phyloP scores from a whole-genome alignment of 2,329 filamentous ascomycete species.

The Arthrobotrys megalospora region DNA sequence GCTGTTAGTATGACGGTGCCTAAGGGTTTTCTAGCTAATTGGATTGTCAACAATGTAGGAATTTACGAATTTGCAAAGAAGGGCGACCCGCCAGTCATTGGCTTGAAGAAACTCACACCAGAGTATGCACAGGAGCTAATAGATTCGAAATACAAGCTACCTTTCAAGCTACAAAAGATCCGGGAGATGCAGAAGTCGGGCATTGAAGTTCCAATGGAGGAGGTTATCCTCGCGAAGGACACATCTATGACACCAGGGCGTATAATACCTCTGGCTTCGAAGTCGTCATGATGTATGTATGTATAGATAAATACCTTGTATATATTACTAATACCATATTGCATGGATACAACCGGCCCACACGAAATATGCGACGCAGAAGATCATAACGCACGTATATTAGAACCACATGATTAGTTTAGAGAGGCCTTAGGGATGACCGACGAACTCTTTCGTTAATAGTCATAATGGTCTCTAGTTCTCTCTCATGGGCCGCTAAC shows the following conservation, averaged over 20 bases:
- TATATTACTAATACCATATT: constrained; percentile 44
- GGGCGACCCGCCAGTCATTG: constrained; percentile 89
- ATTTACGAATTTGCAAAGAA: constrained; percentile 95
- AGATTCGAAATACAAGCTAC: constrained; percentile 62
- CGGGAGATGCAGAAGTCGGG: constrained; percentile 73
- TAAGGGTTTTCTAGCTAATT: not conserved
- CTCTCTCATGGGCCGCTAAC: constrained; percentile 39
- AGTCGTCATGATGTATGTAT: constrained; percentile 17
- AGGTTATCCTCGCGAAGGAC: constrained; percentile 42
- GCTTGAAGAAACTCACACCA: constrained; percentile 87
- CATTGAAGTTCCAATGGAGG: constrained; percentile 50
- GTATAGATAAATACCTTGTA: constrained; percentile 38
- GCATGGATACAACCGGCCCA: constrained; percentile 8
- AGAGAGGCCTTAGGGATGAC: constrained; percentile 20
- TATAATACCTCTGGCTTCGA: constrained; percentile 32
- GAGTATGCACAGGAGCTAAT: constrained; percentile 82
- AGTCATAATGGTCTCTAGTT: constrained; percentile 43
- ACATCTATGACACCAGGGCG: constrained; percentile 59
- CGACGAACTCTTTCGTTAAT: constrained; percentile 16
- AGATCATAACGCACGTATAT: not conserved
- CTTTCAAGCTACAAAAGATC: constrained; percentile 77
- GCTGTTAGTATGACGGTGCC: constrained; percentile 26
- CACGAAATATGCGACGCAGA: no score
- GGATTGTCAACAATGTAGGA: constrained; percentile 69
- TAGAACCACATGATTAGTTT: not conserved